Conservation (phyloP, 2,329 filamentous ascomycete species). For the Pseudogymnoascus sp. region DNA sequence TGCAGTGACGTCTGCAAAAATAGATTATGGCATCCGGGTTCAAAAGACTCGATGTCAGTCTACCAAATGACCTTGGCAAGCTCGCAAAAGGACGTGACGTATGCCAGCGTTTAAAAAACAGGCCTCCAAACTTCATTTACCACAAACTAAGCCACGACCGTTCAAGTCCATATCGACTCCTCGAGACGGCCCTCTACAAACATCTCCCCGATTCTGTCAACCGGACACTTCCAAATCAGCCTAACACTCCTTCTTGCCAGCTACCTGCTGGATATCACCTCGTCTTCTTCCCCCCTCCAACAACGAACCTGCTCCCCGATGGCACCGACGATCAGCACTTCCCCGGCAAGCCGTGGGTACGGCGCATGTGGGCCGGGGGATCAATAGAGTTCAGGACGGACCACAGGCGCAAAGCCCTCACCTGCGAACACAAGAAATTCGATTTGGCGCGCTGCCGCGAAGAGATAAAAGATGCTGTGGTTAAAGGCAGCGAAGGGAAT, state of each 20-base stretch:
- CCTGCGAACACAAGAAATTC: neutral
- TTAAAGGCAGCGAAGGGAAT: constrained; percentile 20
- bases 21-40: neutral
- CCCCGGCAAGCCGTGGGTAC: constrained; percentile 62
- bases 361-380: constrained; percentile 87
- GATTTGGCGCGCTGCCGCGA: constrained; percentile 26
- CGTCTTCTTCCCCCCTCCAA: constrained; percentile 72
- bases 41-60: neutral
- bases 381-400: constrained; percentile 46
- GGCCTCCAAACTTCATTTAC: constrained; percentile 18
- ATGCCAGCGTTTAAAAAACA: constrained; percentile 10
- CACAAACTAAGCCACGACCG: neutral
- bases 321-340: constrained; percentile 76
- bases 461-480: constrained; percentile 35
- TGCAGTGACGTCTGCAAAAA: neutral
- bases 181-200: neutral
- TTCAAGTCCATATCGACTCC: neutral
- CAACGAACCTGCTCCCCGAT: constrained; percentile 61
- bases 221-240: neutral
- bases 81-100: neutral
- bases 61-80: neutral
- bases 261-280: constrained; percentile 58
- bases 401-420: neutral
- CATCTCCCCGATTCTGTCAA: neutral
- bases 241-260: neutral